Percentiles rank a stretch among this genome's conserved stretches.
Conservation (phyloP, 2,329 filamentous ascomycete species). For the Sordariomycetes sp. region DNA sequence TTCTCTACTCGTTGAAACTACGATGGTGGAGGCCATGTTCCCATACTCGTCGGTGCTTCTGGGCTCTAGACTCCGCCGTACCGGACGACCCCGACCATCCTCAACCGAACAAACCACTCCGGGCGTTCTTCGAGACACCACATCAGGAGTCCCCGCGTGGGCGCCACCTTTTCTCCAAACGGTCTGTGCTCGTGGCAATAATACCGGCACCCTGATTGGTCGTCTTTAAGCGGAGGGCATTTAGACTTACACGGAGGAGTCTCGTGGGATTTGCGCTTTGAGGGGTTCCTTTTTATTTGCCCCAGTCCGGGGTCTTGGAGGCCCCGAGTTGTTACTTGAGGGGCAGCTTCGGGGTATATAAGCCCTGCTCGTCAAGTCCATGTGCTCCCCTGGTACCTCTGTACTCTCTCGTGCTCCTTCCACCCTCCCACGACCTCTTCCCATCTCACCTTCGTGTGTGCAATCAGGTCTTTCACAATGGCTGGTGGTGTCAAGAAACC, state of each 20-base stretch:
- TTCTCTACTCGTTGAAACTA: too few relatives aligned
- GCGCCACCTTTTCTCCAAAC: background rate
- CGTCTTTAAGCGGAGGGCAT: background rate
- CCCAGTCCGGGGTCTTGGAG: background rate
- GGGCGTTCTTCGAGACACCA: too few relatives aligned
- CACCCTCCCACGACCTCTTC: background rate
- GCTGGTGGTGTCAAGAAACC: slow-evolving; percentile 44
- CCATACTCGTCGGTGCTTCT: too few relatives aligned
- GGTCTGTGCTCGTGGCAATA: background rate
- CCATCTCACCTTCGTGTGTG: background rate
- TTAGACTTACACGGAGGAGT: background rate
- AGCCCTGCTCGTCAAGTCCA: background rate
- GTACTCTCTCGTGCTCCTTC: background rate
- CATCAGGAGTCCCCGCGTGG: too few relatives aligned
- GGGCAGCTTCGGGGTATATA: too few relatives aligned
- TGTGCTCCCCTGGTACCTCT: background rate
- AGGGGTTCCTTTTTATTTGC: background rate
- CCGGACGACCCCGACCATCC: too few relatives aligned
- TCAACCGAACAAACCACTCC: too few relatives aligned
- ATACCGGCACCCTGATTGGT: background rate
- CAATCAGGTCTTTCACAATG: slow-evolving; percentile 19
- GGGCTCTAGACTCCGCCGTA: too few relatives aligned
- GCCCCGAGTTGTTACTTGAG: too few relatives aligned
- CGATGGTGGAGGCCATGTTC: background rate
- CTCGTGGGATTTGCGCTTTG: too few relatives aligned